Evolutionary conservation across 768 basidiomycete genomes (phyloP).

Genomic region (Kwoniella bestiolae): DNA sequence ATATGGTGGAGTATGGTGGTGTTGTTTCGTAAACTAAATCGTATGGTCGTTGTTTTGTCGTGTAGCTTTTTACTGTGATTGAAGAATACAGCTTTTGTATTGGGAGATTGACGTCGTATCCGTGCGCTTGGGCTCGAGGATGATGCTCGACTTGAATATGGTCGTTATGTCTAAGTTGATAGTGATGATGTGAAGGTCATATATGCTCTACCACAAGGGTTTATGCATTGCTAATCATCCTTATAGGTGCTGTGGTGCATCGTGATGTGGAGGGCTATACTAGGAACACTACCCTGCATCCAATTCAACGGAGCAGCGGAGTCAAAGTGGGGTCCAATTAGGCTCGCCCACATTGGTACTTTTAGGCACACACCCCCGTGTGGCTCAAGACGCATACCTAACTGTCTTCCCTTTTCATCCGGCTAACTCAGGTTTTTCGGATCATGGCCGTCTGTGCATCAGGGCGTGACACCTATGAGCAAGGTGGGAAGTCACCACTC

Average conservation of each 20-base stretch:
- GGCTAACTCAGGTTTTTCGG: not conserved
- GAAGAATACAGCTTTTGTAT: not conserved
- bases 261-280: no score
- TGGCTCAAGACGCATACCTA: not conserved
- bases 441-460: not conserved
- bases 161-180: not conserved
- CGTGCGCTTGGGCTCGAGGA: not conserved
- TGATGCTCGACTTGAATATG: not conserved
- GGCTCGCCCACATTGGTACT: no score
- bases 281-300: no score
- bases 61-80: not conserved
- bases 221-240: no score
- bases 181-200: no score
- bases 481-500: conserved; percentile 6
- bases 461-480: no score
- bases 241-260: no score
- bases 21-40: not conserved
- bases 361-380: no score
- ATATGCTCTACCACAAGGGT: no score
- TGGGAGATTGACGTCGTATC: not conserved
- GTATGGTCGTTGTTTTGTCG: not conserved
- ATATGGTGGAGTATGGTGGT: not conserved
- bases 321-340: no score
- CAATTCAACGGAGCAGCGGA: no score
- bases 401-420: not conserved